Evolutionary conservation across 495 filamentous ascomycete species (phyloP), one percentile per base, ranked within the genome.

Genomic region (Talaromyces trachyspermus): DNA sequence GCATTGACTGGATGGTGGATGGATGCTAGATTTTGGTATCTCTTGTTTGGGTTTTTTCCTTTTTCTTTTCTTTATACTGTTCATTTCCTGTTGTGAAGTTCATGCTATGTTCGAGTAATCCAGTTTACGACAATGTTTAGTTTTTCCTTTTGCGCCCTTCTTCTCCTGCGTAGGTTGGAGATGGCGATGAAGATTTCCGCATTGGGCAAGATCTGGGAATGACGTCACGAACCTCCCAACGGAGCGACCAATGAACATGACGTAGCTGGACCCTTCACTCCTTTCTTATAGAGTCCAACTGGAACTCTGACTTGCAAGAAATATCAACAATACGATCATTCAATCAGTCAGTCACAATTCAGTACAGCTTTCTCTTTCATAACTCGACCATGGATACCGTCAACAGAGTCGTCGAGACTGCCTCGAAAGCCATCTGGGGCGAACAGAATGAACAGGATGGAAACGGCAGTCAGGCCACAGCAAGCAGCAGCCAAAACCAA

Each of bases 311-410:
- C n/a, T n/a, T n/a, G n/a, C n/a, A n/a, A n/a, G n/a, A n/a, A n/a
- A n/a, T n/a, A n/a, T n/a, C n/a, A n/a, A n/a, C n/a, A n/a, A n/a
- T n/a, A n/a, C n/a, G n/a, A n/a, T n/a, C 12, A 7, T 30, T 12
- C 6, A 30, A 30, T 12, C 27, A 30, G 27, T 30, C 6, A 6
- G 12, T 6, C 27, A 30, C 27, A 30, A 30, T 7, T 30, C 27
- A 30, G 27, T 30, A 30, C 12, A 30, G 6, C 27, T 30, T 26
- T 26, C 23, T 40, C 9, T 2, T 42, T 17, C 39, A 14, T 23
- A 7, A 15, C 5, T 15, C 22, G 11, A 60, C 14, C 22, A 72
- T 72, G 69, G 67, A 71, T 30, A 56, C 64, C 12, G 53, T 70
- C 40, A 61, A 55, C 49, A 62, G 62, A 37, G 58, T 60, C 23